A percentile compares a stretch with the other conserved stretches of the same genome.
These are phyloP conservation scores for Fagopyrum homotropicum DNA, from an alignment of 148 eudicot species.

Conservation along the genomic window DNA sequence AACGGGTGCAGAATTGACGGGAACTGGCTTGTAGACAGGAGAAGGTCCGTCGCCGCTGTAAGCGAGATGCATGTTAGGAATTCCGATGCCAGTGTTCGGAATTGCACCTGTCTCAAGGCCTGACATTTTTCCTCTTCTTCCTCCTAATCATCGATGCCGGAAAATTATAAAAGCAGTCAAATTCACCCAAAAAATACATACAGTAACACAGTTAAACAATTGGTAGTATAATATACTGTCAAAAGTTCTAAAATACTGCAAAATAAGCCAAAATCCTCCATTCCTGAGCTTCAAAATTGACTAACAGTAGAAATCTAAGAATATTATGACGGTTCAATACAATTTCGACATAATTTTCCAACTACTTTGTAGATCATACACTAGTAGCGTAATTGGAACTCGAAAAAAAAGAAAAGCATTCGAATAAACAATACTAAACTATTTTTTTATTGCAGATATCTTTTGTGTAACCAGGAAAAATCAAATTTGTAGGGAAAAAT, in stretches of 20 bases:
- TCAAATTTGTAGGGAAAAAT: neutral
- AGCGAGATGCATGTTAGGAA: constrained; percentile 28
- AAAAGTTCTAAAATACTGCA: neutral
- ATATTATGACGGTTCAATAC: neutral
- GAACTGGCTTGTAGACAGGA: constrained; percentile 25
- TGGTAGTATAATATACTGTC: neutral
- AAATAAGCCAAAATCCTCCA: neutral
- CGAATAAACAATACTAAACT: neutral
- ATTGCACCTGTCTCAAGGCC: constrained; percentile 23
- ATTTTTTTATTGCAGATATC: neutral
- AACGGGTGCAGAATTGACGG: neutral
- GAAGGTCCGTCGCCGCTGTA: constrained; percentile 21
- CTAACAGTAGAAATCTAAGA: neutral
- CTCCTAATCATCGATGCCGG: neutral
- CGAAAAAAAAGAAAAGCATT: neutral
- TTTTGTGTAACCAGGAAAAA: neutral
- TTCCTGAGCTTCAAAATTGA: neutral
- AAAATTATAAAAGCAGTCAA: neutral
- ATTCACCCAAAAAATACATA: neutral
- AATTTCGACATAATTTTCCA: neutral
- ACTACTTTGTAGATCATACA: neutral
- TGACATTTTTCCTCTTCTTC: constrained; percentile 19
- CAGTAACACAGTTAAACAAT: neutral
- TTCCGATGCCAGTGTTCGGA: constrained; percentile 14
- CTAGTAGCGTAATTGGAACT: constrained; percentile 2